Evolutionary conservation across 495 filamentous ascomycete genomes (phyloP), one percentile per base, ranked within the genome.

Genomic region (Patellaria atrata): DNA sequence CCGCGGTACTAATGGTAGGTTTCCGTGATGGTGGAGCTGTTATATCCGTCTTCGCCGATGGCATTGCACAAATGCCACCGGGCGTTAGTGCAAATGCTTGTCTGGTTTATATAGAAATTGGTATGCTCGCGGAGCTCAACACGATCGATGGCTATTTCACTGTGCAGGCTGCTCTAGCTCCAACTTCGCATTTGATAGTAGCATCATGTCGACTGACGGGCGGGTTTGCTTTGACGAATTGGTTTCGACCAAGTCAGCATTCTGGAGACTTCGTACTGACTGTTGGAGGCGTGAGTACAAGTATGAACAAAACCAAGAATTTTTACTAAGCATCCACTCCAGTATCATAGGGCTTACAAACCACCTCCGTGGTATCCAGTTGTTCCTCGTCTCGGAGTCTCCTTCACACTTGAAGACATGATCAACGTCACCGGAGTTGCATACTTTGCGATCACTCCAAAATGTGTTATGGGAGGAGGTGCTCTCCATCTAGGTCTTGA

Each of bases 361-460:
- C 16, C 25, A 0, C 67, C 65, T 0, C 1, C 17, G 0, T 35
- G 56, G 11, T 72, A 64, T 45, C 67, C 68, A 0, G 43, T 47
- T 12, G 63, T 63, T 0, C 40, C 50, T 2, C 53, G 68, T 7
- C 41, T 73, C 2, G 57, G 35, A 5, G 68, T 71, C 31, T 39
- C 29, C 22, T 71, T 56, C 54, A 28, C 25, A 4, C 26, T 61
- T 11, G 54, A 44, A 21, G 27, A 32, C 5, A 15, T 21, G 1
- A 29, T 71, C 12, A 51, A 33, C 4, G 57, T 72, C 32, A 27
- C 25, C 1, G 67, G 66, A 0, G 27, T 62, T 30, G 56, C 59
- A 3, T 70, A 67, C 43, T 69, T 68, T 38, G 67, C 64, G 25
- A 61, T 73, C 28, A 71, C 67, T 2, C 67, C 67, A 6, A 62